Evolutionary conservation across 441 rosid species (phyloP).

Genomic region (Brassica hybrid): DNA sequence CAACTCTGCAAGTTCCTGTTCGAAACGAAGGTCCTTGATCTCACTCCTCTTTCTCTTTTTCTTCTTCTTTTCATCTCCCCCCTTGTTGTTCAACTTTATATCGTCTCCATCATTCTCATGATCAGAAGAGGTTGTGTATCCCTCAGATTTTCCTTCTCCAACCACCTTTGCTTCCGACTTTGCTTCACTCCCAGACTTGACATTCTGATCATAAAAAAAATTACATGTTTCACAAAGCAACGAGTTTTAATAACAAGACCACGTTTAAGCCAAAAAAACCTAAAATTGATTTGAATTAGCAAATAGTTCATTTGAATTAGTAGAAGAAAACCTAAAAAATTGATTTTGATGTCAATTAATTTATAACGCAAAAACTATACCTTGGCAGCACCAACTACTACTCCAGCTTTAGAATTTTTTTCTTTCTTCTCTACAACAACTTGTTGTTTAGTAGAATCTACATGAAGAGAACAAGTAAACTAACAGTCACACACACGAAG

Average conservation of each 20-base stretch:
- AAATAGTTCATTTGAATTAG: too few relatives aligned
- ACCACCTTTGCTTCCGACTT: slow-evolving; percentile 30
- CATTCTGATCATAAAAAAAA: neutral
- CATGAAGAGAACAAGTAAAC: slow-evolving; percentile 13
- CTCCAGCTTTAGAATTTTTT: slow-evolving; percentile 8
- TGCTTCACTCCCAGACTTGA: slow-evolving; percentile 35
- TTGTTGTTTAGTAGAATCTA: slow-evolving; percentile 33
- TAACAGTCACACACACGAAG: neutral
- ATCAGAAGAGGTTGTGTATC: slow-evolving; percentile 22
- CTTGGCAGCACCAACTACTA: slow-evolving; percentile 6
- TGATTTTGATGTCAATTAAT: neutral
- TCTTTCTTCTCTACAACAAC: slow-evolving; percentile 30
- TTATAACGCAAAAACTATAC: slow-evolving; percentile 1
- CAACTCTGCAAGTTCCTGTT: slow-evolving; percentile 43
- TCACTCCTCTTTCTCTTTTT: slow-evolving; percentile 71
- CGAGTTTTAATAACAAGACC: too few relatives aligned
- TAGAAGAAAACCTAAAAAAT: neutral
- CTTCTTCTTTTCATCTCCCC: slow-evolving; percentile 54
- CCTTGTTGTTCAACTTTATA: neutral
- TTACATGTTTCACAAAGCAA: neutral
- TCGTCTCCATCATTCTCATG: slow-evolving; percentile 38
- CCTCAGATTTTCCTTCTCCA: slow-evolving; percentile 42
- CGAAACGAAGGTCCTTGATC: slow-evolving; percentile 70
- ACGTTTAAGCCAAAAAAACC: neutral
- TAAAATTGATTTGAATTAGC: neutral